Evolutionary conservation across 2,329 filamentous ascomycete species (phyloP).

Genomic region (Penicillium hesseltinei): DNA sequence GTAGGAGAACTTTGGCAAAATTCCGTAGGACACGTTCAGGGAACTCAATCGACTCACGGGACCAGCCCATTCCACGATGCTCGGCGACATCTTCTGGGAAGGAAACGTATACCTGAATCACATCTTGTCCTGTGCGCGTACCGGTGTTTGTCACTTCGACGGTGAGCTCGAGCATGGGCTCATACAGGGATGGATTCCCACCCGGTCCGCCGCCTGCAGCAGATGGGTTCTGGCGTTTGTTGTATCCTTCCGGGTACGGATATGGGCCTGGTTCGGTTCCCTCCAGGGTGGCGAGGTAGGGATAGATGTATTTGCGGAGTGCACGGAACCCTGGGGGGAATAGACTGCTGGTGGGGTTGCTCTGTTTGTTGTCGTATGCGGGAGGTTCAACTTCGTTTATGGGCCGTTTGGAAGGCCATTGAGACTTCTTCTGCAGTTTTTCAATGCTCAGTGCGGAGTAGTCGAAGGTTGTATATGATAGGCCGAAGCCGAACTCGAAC

Average conservation of each 20-base stretch:
- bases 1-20: conserved; percentile 66
- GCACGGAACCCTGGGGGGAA: conserved; percentile 62
- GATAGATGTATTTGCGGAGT: conserved; percentile 70
- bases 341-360: conserved; percentile 55
- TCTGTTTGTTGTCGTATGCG: conserved; percentile 55
- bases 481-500: conserved; percentile 82
- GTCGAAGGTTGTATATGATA: conserved; percentile 75
- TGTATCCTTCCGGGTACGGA: conserved; percentile 58
- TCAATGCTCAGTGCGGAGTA: conserved; percentile 56
- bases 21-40: conserved; percentile 63
- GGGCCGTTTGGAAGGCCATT: conserved; percentile 46
- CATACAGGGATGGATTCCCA: conserved; percentile 50
- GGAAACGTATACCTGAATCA: conserved; percentile 64
- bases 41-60: conserved; percentile 56
- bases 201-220: conserved; percentile 64
- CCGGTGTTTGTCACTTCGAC: conserved; percentile 53
- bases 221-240: conserved; percentile 52
- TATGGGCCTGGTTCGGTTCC: conserved; percentile 48
- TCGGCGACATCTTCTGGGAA: conserved; percentile 51
- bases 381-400: conserved; percentile 49
- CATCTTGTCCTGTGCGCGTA: conserved; percentile 48
- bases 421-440: conserved; percentile 49
- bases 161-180: conserved; percentile 48
- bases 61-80: conserved; percentile 27
- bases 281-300: conserved; percentile 59